Percentiles rank a stretch among this genome's conserved stretches.
Conservation (phyloP, 1,139 yeast species). For the Yamadazyma friedrichii region DNA sequence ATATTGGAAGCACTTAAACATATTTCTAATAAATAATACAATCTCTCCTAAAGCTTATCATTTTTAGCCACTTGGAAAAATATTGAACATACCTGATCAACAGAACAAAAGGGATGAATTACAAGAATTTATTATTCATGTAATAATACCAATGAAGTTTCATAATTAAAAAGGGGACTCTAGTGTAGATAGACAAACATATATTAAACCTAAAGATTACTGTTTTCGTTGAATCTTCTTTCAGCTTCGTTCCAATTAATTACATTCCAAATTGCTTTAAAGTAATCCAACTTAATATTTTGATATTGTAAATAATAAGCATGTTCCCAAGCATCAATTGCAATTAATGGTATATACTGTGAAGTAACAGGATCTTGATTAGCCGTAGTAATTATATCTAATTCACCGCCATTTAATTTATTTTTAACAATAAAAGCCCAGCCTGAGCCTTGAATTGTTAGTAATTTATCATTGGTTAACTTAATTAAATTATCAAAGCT, state of each 20-base stretch:
- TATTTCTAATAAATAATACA: too few relatives aligned
- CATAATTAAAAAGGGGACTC: too few relatives aligned
- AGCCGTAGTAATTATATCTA: conserved; percentile 82
- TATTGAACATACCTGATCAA: too few relatives aligned
- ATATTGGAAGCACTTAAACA: too few relatives aligned
- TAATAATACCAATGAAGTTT: too few relatives aligned
- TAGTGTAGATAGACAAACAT: too few relatives aligned
- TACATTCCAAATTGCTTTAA: conserved; percentile 96
- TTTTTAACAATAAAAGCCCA: conserved; percentile 96
- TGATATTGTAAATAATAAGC: conserved; percentile 96
- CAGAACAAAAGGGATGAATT: too few relatives aligned
- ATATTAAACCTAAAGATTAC: neutral
- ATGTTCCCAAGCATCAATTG: conserved; percentile 98
- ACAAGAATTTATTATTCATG: too few relatives aligned
- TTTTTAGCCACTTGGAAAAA: too few relatives aligned
- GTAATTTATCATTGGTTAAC: conserved; percentile 73
- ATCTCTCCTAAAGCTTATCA: too few relatives aligned
- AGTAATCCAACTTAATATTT: conserved; percentile 91
- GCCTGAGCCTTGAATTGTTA: conserved; percentile 95
- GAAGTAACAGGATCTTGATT: conserved; percentile 91
- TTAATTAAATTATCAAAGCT: conserved; percentile 70
- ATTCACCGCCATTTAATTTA: conserved; percentile 67
- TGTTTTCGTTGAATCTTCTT: conserved; percentile 43
- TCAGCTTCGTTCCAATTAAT: conserved; percentile 96
- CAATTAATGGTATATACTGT: conserved; percentile 74